Evolutionary conservation across 805 yeast species (phyloP), one percentile per base, ranked within the genome.

Genomic region (Cyberlindnera mrakii): DNA sequence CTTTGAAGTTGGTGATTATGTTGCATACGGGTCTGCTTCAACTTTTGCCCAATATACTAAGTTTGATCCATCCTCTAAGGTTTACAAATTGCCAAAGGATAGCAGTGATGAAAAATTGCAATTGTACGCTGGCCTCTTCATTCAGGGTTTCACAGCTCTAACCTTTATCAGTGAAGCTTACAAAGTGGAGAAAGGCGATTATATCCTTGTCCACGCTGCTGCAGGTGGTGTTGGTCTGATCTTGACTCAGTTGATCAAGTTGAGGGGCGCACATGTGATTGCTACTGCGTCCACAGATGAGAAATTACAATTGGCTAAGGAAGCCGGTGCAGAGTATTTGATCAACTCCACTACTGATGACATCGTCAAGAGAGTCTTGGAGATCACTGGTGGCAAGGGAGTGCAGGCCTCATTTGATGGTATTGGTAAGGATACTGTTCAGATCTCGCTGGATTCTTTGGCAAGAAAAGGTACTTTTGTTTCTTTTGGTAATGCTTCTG

Each of bases 201-300:
- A 64, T 52, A 74, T 85, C 35, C 70, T 90, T 37, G 80, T 87
- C 20, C 87, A 89, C 68, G 97, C 97, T 4, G 96, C 96, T 7
- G 96, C 97, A 3, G 98, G 97, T 37, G 96, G 97, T 44, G 91
- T 86, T 40, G 98, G 98, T 5, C 72, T 77, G 40, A 52, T 86
- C 16, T 66, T 88, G 42, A 68, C 72, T 39, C 96, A 89, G 61
- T 66, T 89, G 63, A 36, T 46, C 39, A 62, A 70, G 27, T 56
- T 64, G 19, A 70, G 67, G 39, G 95, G 96, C 17, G 96, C 89
- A 4, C 80, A 77, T 49, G 89, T 80, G 37, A 88, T 90, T 64
- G 96, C 95, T 3, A 71, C 85, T 32, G 93, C 95, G 6, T 87
- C 96, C 2, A 71, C 86, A 11, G 77, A 72, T 23, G 95, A 75